Percentiles rank a stretch among this genome's conserved stretches.
phyloP scores from a whole-genome alignment of 257 asterid genomes.

The Nicotiana paniculata region DNA sequence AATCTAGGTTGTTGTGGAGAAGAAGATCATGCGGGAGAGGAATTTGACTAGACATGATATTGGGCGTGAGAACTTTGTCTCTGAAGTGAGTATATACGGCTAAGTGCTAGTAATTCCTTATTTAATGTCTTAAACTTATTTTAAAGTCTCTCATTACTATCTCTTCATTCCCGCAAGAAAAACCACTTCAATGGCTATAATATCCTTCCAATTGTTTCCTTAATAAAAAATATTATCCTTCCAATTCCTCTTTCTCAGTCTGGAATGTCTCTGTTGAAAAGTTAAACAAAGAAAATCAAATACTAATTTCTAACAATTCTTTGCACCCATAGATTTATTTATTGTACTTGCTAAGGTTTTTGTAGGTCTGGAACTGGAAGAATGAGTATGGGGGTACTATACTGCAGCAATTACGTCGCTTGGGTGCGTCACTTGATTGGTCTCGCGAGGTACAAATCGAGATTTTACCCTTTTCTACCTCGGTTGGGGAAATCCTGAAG shows the following conservation, averaged over 20 bases:
- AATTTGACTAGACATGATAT: constrained; percentile 74
- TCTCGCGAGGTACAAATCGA: constrained; percentile 71
- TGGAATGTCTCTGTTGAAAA: background rate
- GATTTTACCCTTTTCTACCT: background rate
- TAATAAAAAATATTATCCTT: background rate
- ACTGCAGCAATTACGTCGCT: constrained; percentile 69
- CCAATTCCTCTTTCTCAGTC: background rate
- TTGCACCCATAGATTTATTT: constrained; percentile 5
- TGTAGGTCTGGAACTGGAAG: constrained; percentile 97
- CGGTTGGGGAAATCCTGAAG: background rate
- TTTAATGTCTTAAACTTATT: background rate
- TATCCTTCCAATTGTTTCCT: background rate
- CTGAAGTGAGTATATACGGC: constrained; percentile 50
- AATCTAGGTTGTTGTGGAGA: constrained; percentile 83
- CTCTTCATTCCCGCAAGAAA: background rate
- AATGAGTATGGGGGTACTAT: constrained; percentile 82
- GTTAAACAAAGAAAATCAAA: background rate
- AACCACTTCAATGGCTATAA: background rate
- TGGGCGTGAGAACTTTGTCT: constrained; percentile 64
- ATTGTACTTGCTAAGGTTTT: background rate
- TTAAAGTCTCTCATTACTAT: background rate
- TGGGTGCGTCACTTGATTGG: constrained; percentile 95
- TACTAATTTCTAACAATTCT: background rate
- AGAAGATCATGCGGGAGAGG: constrained; percentile 74
- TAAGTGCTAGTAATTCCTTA: background rate